Conservation (phyloP, 2,329 filamentous ascomycete species). For the Diaporthe amygdali region DNA sequence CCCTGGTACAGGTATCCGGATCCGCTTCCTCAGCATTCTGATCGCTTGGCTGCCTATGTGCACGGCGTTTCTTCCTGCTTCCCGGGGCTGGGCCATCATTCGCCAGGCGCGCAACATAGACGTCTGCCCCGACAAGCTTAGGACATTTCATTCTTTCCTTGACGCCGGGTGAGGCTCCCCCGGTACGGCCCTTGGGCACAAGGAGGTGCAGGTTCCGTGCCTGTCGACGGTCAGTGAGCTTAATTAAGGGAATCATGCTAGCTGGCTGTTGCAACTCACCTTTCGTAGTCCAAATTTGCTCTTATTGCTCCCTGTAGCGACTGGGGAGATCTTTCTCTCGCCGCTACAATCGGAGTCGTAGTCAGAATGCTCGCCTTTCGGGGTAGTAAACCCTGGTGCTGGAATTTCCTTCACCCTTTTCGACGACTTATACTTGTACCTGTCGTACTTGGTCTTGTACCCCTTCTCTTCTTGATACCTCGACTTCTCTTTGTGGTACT, state of each 20-base stretch:
- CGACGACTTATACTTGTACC: constrained; percentile 13
- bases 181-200: constrained; percentile 14
- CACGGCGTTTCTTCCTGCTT: background rate
- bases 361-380: background rate
- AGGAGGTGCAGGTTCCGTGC: constrained; percentile 29
- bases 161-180: constrained; percentile 26
- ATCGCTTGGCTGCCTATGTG: background rate
- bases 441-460: constrained; percentile 26
- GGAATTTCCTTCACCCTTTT: background rate
- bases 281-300: constrained; percentile 6
- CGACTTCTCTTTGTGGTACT: constrained; percentile 25
- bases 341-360: too few species aligned
- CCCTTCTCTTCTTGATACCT: constrained; percentile 31
- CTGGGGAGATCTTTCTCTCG: background rate
- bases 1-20: constrained; percentile 8
- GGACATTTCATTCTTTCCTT: constrained; percentile 49
- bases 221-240: constrained; percentile 34
- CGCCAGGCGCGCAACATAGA: constrained; percentile 53
- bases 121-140: constrained; percentile 52
- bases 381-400: background rate
- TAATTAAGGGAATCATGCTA: constrained; percentile 16
- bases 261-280: background rate
- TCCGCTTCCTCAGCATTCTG: background rate
- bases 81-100: background rate
- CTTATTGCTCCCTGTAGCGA: background rate